Conservation (phyloP, 225 moss, liverwort and hornwort species). For the Bryum argenteum region DNA sequence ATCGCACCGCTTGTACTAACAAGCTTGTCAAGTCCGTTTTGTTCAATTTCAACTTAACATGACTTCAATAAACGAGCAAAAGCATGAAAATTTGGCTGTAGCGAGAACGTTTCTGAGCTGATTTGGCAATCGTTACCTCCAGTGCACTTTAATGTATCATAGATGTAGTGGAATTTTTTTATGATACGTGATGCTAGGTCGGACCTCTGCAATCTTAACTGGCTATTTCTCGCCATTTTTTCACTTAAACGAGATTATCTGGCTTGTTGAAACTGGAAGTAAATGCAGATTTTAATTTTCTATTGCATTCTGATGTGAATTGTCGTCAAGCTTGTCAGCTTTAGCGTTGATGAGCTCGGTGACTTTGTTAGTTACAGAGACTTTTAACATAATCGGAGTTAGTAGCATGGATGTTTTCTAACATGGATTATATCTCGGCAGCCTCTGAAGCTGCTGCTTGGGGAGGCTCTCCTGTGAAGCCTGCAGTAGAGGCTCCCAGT, state of each 20-base stretch:
- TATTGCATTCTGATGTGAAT: background rate
- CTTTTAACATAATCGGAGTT: background rate
- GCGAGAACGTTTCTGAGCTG: background rate
- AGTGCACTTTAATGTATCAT: background rate
- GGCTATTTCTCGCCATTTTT: background rate
- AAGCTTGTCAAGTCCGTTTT: background rate
- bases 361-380: background rate
- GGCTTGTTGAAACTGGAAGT: slow-evolving; percentile 3
- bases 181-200: too few relatives aligned
- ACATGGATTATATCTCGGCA: slow-evolving; percentile 40
- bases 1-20: background rate
- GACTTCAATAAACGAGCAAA: background rate
- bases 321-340: background rate
- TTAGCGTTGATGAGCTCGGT: slow-evolving; percentile 8
- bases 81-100: background rate
- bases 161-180: background rate
- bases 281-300: background rate
- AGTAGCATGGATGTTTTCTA: slow-evolving; percentile 16
- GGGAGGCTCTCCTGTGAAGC: slow-evolving; percentile 70
- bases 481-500: slow-evolving; percentile 38
- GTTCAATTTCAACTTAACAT: background rate
- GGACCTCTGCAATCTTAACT: too few relatives aligned
- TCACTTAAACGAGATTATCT: background rate
- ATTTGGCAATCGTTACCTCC: background rate
- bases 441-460: slow-evolving; percentile 78